These are phyloP conservation scores for Acacia pycnantha DNA, from an alignment of 331 rosid genomes.

Conservation along the genomic window DNA sequence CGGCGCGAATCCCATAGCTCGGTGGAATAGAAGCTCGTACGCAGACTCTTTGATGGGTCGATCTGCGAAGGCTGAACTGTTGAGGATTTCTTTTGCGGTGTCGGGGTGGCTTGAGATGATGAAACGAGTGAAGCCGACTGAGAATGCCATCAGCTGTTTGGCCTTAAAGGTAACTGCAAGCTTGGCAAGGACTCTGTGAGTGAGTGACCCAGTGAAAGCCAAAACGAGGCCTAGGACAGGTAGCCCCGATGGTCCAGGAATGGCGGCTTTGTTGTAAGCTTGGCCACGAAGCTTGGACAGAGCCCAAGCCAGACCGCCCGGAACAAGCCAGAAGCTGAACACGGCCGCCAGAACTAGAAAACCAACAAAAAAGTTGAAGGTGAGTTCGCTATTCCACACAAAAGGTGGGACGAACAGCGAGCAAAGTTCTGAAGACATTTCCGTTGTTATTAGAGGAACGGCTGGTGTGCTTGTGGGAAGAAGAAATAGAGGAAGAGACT, in stretches of 20 bases:
- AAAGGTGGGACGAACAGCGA: no score
- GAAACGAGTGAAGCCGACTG: constrained; percentile 59
- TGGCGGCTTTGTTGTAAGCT: not conserved
- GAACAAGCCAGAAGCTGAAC: constrained; percentile 52
- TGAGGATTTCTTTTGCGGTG: constrained; percentile 60
- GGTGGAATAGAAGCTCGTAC: constrained; percentile 60
- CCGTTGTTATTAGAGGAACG: no score
- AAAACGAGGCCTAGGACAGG: no score
- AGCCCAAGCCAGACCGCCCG: constrained; percentile 83
- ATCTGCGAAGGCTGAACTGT: constrained; percentile 63
- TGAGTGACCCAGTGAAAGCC: no score
- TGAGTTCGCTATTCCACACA: no score
- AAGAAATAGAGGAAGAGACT: no score
- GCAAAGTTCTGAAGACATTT: constrained; percentile 30
- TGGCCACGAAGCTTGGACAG: constrained; percentile 32
- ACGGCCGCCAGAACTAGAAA: constrained; percentile 29
- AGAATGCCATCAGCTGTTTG: constrained; percentile 61
- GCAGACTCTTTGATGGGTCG: constrained; percentile 72
- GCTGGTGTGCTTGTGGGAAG: no score
- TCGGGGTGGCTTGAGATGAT: constrained; percentile 53
- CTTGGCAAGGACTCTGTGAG: no score
- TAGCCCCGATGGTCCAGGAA: constrained; percentile 69
- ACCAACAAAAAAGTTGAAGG: constrained; percentile 13
- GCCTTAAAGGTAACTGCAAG: constrained; percentile 29
- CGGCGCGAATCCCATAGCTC: constrained; percentile 77